Evolutionary conservation across 1,284 basidiomycete genomes (phyloP).

Genomic region (Schizophyllum commune): DNA sequence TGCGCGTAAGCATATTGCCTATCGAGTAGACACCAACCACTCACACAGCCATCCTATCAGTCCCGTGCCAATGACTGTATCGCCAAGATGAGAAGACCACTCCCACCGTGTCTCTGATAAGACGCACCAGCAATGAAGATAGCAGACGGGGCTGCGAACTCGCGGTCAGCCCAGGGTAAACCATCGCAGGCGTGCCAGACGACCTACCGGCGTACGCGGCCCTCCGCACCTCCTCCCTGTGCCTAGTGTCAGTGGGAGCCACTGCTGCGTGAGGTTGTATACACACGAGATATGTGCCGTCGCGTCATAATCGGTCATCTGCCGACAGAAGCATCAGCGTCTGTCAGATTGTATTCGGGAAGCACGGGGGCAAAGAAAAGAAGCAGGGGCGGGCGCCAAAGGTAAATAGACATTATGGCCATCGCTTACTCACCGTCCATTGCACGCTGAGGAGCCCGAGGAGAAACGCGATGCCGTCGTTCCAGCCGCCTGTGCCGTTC

Average conservation of each 20-base stretch:
- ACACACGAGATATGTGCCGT: slow-evolving; percentile 84
- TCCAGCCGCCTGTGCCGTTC: slow-evolving; percentile 77
- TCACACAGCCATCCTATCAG: slow-evolving; percentile 66
- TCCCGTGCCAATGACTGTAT: slow-evolving; percentile 72
- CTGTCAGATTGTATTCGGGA: not conserved
- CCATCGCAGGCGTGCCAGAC: not conserved
- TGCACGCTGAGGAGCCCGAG: slow-evolving; percentile 87
- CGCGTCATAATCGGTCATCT: slow-evolving; percentile 53
- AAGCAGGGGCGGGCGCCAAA: not conserved
- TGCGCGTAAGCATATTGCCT: not conserved
- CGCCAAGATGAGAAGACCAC: slow-evolving; percentile 3
- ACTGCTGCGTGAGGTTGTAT: too few species aligned
- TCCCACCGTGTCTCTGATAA: too few species aligned
- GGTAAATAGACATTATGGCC: not conserved
- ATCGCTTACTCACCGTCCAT: slow-evolving; percentile 60
- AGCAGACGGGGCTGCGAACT: slow-evolving; percentile 52
- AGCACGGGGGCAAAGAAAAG: too few species aligned
- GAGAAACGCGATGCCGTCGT: slow-evolving; percentile 76
- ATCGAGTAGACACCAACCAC: not conserved
- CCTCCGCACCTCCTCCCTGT: slow-evolving; percentile 79
- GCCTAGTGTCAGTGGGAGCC: slow-evolving; percentile 1
- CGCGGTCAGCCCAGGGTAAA: slow-evolving; percentile 5
- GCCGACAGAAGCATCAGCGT: slow-evolving; percentile 10
- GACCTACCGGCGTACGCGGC: slow-evolving; percentile 75
- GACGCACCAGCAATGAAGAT: slow-evolving; percentile 74